These are phyloP conservation scores for Cytauxzoon felis DNA, from an alignment of 169 alveolate genomes.

Conservation along the genomic window DNA sequence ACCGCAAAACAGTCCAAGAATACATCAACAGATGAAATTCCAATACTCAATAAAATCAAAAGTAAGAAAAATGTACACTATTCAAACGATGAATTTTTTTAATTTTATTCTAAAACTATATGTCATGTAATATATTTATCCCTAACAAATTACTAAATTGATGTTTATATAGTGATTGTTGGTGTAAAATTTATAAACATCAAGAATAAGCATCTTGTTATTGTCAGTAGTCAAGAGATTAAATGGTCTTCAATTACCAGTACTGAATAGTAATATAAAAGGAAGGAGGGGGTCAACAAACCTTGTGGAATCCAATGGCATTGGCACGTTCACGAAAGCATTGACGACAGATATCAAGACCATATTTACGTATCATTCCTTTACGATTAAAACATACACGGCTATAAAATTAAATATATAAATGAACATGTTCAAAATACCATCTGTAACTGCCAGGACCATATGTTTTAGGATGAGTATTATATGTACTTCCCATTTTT, in stretches of 20 bases:
- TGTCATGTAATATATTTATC: neutral
- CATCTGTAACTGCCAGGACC: conserved; percentile 66
- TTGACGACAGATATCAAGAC: conserved; percentile 95
- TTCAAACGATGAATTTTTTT: conserved; percentile 12
- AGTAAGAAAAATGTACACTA: conserved; percentile 14
- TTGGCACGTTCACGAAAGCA: conserved; percentile 98
- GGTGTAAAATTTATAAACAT: neutral
- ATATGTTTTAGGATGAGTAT: conserved; percentile 58
- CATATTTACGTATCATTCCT: conserved; percentile 97
- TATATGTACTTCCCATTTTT: conserved; percentile 50
- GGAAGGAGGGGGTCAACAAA: neutral
- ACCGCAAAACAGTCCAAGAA: conserved; percentile 62
- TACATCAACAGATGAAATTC: neutral
- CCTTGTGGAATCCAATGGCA: conserved; percentile 90
- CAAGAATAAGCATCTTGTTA: neutral
- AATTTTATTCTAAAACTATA: neutral
- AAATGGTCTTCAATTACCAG: neutral
- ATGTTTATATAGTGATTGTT: neutral
- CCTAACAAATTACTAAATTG: neutral
- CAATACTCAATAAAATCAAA: neutral
- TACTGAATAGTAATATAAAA: neutral
- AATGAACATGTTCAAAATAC: conserved; percentile 11
- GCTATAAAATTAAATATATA: conserved; percentile 74
- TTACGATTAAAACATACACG: conserved; percentile 95
- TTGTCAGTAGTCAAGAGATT: neutral